Base-by-base conservation (phyloP, 164 flowering plant genomes). In the Magnolia sinica region DNA sequence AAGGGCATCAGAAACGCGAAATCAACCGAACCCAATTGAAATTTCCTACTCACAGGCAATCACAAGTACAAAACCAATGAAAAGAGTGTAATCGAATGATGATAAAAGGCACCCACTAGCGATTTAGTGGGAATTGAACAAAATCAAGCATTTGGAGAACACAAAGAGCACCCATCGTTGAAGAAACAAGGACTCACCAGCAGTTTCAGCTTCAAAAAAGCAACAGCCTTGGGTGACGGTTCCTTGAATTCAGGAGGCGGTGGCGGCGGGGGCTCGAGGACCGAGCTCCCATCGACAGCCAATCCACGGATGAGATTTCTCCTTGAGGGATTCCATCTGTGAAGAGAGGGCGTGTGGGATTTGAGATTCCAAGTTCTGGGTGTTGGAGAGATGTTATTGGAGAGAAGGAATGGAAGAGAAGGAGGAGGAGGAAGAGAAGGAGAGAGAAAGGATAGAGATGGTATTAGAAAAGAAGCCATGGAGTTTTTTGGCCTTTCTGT, bases 191-290 rank as follows among this genome's bases (percentile, higher is more conserved):
- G 22, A 67, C 83, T 68, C 31, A 92, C 97, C 85, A 92, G 81
- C 74, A 93, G 84, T 73, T 91, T 92, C 79, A 93, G 79, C 88
- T 93, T 93, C 79, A 89, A 77, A 61, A 86, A 80, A 16, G 86
- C 79, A 74, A 87, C 68, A 19, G 70, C 71, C 45, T 79, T 86
- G 18, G 83, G 52, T 13, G 77, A 77, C 10, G 78, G 13, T 22
- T 70, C 83, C 24, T 67, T 75, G 24, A 68, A 52, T 22, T 52
- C 45, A 7, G 80, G 68, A 4, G 87, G 82, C 7, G 86, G 83
- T 8, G 82, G 45, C 3, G 55, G 82, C 1, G 86, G 84, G 11
- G 85, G 80, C 52, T 87, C 89, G 50, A 78, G 61, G 77, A 79
- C 86, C 2, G 85, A 23, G 10, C 64, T 16, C 19, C 73, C 82